A percentile compares a stretch with the other conserved stretches of the same genome.
Evolutionary conservation across 331 rosid genomes (phyloP).

Genomic region (Ulmus americana): DNA sequence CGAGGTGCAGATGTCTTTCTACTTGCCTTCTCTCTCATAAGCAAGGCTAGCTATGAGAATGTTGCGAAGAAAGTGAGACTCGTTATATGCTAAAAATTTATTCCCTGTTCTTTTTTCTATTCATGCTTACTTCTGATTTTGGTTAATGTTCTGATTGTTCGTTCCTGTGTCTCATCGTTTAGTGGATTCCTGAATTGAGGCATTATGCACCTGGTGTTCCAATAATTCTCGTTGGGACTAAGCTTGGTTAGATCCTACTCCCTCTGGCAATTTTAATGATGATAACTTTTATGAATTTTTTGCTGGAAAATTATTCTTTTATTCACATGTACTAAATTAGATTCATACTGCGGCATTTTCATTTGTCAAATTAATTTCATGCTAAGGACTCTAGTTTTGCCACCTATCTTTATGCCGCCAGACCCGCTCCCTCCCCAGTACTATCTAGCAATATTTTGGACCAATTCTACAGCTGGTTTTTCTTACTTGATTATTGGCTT

Average conservation of each 20-base stretch:
- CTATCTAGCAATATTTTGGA: background rate
- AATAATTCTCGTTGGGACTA: constrained; percentile 88
- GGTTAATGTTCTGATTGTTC: background rate
- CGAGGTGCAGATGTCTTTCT: constrained; percentile 97
- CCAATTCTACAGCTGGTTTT: background rate
- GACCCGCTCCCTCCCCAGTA: background rate
- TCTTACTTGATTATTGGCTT: background rate
- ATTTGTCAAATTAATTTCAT: background rate
- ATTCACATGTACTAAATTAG: background rate
- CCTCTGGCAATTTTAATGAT: constrained; percentile 7
- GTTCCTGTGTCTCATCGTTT: constrained; percentile 10
- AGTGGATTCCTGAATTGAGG: constrained; percentile 98
- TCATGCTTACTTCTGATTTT: background rate
- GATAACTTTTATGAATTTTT: background rate
- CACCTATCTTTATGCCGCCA: too few relatives aligned
- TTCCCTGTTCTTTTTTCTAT: constrained; percentile 1
- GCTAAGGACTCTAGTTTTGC: too few relatives aligned
- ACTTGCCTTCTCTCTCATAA: constrained; percentile 88
- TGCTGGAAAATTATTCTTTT: background rate
- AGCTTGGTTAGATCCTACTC: constrained; percentile 70
- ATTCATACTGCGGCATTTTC: background rate
- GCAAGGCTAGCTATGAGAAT: constrained; percentile 98
- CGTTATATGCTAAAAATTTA: background rate
- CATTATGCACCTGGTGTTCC: constrained; percentile 99
- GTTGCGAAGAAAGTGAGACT: constrained; percentile 80